Evolutionary conservation across 2,329 filamentous ascomycete genomes (phyloP).

Genomic region (Penicillium sp.): DNA sequence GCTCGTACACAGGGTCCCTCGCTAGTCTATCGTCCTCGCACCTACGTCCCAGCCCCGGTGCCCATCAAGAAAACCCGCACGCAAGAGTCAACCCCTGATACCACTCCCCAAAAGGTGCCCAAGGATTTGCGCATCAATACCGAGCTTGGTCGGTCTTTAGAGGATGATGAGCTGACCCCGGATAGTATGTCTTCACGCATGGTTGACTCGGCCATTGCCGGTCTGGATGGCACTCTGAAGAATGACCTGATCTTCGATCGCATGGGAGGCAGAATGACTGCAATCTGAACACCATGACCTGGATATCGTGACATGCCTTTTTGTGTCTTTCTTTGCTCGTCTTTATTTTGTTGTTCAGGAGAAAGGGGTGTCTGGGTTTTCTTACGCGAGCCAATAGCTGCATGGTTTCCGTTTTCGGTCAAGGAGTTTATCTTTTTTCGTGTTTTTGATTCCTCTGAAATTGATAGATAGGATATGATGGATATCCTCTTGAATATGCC

Average conservation of each 20-base stretch:
- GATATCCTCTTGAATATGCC: slow-evolving; percentile 9
- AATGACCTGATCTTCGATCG: slow-evolving; percentile 44
- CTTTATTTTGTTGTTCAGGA: background rate
- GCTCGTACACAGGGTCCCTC: slow-evolving; percentile 45
- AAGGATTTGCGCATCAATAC: slow-evolving; percentile 49
- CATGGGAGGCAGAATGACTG: slow-evolving; percentile 42
- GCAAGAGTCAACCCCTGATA: slow-evolving; percentile 26
- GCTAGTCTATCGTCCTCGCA: slow-evolving; percentile 41
- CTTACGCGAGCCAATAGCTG: slow-evolving; percentile 4
- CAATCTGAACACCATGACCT: slow-evolving; percentile 15
- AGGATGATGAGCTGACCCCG: slow-evolving; percentile 48
- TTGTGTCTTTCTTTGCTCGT: background rate
- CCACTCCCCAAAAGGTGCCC: slow-evolving; percentile 32
- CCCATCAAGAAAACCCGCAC: slow-evolving; percentile 19
- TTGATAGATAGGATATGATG: slow-evolving; percentile 8
- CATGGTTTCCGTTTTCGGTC: slow-evolving; percentile 7
- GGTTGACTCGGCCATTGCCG: slow-evolving; percentile 46
- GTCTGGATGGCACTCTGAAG: slow-evolving; percentile 41
- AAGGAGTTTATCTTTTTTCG: slow-evolving; percentile 8
- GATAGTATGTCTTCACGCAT: slow-evolving; percentile 52
- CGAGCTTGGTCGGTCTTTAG: slow-evolving; percentile 35
- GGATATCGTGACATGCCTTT: background rate
- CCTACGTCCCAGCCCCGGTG: slow-evolving; percentile 35
- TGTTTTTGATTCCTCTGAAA: slow-evolving; percentile 2
- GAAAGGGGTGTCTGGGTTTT: slow-evolving; percentile 6